Percentiles rank a stretch among this genome's conserved stretches.
Evolutionary conservation across 2,329 filamentous ascomycete species (phyloP).

Genomic region (Karstenula rhodostoma): DNA sequence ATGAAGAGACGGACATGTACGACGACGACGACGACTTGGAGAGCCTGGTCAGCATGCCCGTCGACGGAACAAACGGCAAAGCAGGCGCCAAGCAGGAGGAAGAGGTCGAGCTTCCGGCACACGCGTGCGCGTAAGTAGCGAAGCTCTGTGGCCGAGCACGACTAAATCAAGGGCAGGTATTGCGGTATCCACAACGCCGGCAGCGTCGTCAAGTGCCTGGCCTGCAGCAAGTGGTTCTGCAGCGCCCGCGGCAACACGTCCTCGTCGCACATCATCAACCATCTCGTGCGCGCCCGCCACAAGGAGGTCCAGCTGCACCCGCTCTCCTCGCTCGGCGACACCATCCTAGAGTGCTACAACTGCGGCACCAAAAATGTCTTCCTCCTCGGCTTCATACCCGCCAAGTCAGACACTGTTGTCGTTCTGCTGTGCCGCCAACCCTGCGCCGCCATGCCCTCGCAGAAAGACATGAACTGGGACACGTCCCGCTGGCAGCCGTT

Average conservation of each 20-base stretch:
- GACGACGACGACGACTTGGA: constrained; percentile 80
- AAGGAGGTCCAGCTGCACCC: constrained; percentile 99
- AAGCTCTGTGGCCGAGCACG: constrained; percentile 1
- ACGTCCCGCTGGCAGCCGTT: constrained; percentile 96
- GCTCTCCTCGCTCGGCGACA: constrained; percentile 90
- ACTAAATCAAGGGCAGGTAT: constrained; percentile 67
- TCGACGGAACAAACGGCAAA: constrained; percentile 75
- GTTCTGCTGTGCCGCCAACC: constrained; percentile 96
- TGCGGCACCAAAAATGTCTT: constrained; percentile 99
- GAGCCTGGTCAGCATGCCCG: constrained; percentile 79
- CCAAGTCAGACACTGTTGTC: constrained; percentile 97
- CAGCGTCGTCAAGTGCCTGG: constrained; percentile 94
- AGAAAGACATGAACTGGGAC: constrained; percentile 99
- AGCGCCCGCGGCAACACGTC: constrained; percentile 96
- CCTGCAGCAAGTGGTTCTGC: constrained; percentile 99
- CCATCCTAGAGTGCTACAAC: constrained; percentile 97
- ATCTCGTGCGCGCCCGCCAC: constrained; percentile 94
- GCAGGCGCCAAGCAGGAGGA: constrained; percentile 68
- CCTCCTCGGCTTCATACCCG: constrained; percentile 94
- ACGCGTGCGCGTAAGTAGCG: constrained; percentile 83
- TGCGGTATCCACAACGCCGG: constrained; percentile 97
- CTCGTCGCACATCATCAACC: constrained; percentile 97
- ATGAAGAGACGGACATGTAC: constrained; percentile 83
- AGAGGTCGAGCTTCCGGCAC: constrained; percentile 83
- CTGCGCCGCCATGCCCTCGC: constrained; percentile 91